Percentiles rank a stretch among this genome's conserved stretches.
phyloP scores from a whole-genome alignment of 805 yeast genomes.

The Dipodascopsis uninucleata region DNA sequence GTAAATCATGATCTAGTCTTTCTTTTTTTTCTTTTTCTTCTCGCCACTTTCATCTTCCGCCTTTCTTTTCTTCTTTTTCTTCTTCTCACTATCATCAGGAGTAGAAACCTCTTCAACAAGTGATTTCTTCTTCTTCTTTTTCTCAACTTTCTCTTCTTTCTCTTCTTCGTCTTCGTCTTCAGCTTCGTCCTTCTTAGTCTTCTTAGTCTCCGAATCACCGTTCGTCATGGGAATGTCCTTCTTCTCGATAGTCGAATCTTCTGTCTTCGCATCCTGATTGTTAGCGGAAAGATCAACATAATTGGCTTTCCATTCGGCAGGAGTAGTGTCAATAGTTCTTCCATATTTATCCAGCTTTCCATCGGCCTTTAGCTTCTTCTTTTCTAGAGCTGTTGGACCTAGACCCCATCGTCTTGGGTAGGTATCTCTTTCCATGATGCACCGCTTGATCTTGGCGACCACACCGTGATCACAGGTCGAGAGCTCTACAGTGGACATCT shows the following conservation, averaged over 20 bases:
- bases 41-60: conserved; percentile 18
- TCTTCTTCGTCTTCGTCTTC: conserved; percentile 20
- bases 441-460: conserved; percentile 97
- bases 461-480: conserved; percentile 98
- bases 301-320: conserved; percentile 82
- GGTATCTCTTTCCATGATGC: conserved; percentile 98
- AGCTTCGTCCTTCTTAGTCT: conserved; percentile 39
- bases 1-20: conserved; percentile 4
- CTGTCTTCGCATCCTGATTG: conserved; percentile 43
- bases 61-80: conserved; percentile 25
- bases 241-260: conserved; percentile 59
- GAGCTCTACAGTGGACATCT: conserved; percentile 96
- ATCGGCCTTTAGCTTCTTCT: conserved; percentile 95
- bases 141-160: conserved; percentile 9
- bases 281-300: conserved; percentile 60
- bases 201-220: conserved; percentile 53
- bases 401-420: conserved; percentile 99
- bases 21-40: conserved; percentile 18
- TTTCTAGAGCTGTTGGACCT: conserved; percentile 97
- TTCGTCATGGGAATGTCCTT: conserved; percentile 56
- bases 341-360: conserved; percentile 97
- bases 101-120: conserved; percentile 14
- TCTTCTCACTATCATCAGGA: conserved; percentile 18
- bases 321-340: conserved; percentile 88
- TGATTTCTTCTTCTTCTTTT: conserved; percentile 18